Conservation (phyloP, 345 rosid genomes). For the Arabidopsis thaliana region TAIR10.1 NC_003074.8:21598501-21599000, state of each 20-base stretch:
- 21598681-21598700: neutral
- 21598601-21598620: neutral
- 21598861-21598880: neutral
- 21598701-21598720: neutral
- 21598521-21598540: neutral
- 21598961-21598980: neutral
- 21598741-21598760: conserved; percentile 7
- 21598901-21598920: conserved; percentile 17
- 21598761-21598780: neutral
- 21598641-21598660: conserved; percentile 56
- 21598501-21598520: neutral
- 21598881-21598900: neutral
- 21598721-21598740: conserved; percentile 1
- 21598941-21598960: neutral
- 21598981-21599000: neutral
- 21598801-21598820: neutral
- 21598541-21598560: neutral
- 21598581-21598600: neutral
- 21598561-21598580: no score
- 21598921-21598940: conserved; percentile 1
- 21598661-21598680: conserved; percentile 34
- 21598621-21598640: conserved; percentile 63
- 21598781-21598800: neutral
- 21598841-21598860: neutral
- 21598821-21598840: neutral